Evolutionary conservation across 345 rosid species (phyloP).

Genomic region (Dimocarpus longan): DNA sequence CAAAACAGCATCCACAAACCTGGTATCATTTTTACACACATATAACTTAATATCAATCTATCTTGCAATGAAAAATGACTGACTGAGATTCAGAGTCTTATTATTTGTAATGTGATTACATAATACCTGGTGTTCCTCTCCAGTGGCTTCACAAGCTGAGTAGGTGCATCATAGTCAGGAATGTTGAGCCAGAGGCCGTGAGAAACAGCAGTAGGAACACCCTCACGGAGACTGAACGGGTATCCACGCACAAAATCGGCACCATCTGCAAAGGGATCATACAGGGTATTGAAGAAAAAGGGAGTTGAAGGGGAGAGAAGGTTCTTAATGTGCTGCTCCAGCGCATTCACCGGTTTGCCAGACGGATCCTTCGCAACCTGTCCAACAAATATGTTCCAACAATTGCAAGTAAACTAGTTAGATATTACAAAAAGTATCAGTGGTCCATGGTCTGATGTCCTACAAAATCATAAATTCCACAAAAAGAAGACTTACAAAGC

Average conservation of each 20-base stretch:
- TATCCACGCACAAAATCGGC: slow-evolving; percentile 97
- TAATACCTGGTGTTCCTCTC: slow-evolving; percentile 90
- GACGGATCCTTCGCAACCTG: slow-evolving; percentile 94
- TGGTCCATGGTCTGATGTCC: background rate
- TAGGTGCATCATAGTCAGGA: slow-evolving; percentile 98
- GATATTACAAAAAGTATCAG: too few relatives aligned
- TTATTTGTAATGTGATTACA: background rate
- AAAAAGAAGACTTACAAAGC: slow-evolving; percentile 68
- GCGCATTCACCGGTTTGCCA: slow-evolving; percentile 79
- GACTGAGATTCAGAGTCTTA: background rate
- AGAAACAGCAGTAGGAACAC: slow-evolving; percentile 91
- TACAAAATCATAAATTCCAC: background rate
- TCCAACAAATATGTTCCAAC: too few relatives aligned
- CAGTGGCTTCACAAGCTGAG: slow-evolving; percentile 97
- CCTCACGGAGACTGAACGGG: slow-evolving; percentile 95
- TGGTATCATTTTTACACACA: slow-evolving; percentile 20
- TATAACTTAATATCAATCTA: background rate
- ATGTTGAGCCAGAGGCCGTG: slow-evolving; percentile 99
- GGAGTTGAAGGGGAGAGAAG: slow-evolving; percentile 88
- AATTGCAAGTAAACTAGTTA: too few relatives aligned
- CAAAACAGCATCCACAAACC: slow-evolving; percentile 89
- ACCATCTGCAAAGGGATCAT: slow-evolving; percentile 86
- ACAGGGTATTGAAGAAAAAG: slow-evolving; percentile 90
- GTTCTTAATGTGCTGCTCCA: slow-evolving; percentile 96
- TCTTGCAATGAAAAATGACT: background rate